A percentile compares a stretch with the other conserved stretches of the same genome.
These are phyloP conservation scores for Fusarium verrucosum DNA, from an alignment of 2,329 filamentous ascomycete species.

Conservation along the genomic window DNA sequence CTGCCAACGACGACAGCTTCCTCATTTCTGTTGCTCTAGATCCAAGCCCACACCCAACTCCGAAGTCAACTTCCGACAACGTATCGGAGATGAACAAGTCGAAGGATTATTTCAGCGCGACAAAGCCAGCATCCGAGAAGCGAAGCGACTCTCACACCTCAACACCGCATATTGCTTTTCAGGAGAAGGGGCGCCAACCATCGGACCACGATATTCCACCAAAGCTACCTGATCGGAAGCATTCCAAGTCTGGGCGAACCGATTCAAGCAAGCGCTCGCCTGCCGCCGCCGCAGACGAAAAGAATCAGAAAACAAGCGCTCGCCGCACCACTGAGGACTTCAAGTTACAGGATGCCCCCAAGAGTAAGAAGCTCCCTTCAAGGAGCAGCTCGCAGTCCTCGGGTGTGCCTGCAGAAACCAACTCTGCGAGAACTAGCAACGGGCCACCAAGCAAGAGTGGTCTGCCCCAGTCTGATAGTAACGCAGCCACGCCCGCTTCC, in stretches of 20 bases:
- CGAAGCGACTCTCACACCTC: conserved; percentile 62
- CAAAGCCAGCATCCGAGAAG: conserved; percentile 57
- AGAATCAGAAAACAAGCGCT: conserved; percentile 46
- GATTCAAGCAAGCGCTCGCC: conserved; percentile 44
- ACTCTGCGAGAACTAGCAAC: conserved; percentile 50
- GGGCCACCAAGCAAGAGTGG: conserved; percentile 44
- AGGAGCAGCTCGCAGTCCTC: conserved; percentile 58
- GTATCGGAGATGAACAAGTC: conserved; percentile 56
- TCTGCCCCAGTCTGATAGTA: conserved; percentile 50
- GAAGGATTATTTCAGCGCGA: conserved; percentile 66
- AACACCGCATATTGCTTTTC: conserved; percentile 91
- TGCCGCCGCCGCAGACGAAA: conserved; percentile 51
- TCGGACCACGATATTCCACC: conserved; percentile 63
- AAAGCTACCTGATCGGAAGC: conserved; percentile 53
- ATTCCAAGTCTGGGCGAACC: conserved; percentile 60
- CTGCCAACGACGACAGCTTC: conserved; percentile 70
- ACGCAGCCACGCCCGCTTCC: conserved; percentile 49
- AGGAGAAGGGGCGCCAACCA: conserved; percentile 75
- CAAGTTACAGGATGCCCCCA: conserved; percentile 83
- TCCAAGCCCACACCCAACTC: conserved; percentile 69
- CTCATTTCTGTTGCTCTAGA: conserved; percentile 81
- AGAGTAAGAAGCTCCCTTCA: conserved; percentile 61
- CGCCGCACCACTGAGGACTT: conserved; percentile 68
- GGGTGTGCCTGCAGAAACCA: conserved; percentile 49
- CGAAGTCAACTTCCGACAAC: conserved; percentile 62